Evolutionary conservation across 257 asterid species (phyloP).

Genomic region (Misopates orontium): DNA sequence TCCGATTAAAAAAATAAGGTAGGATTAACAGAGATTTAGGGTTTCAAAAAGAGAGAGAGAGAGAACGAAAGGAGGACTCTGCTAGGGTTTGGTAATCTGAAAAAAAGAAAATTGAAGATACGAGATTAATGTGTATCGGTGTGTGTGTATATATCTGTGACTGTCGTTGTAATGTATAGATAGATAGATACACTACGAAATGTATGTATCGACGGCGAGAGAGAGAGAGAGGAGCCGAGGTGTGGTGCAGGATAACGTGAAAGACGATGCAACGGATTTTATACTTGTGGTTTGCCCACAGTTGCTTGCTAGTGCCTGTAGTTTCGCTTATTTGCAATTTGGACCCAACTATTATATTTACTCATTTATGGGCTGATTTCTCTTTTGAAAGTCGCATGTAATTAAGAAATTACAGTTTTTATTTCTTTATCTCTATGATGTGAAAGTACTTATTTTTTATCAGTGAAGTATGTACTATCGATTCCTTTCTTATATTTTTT

Average conservation of each 20-base stretch:
- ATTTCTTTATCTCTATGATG: background rate
- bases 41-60: conserved; percentile 21
- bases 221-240: background rate
- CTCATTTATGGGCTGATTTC: no score
- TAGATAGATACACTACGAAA: conserved; percentile 2
- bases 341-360: background rate
- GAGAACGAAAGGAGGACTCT: conserved; percentile 21
- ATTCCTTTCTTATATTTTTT: no score
- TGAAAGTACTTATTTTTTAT: no score
- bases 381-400: background rate
- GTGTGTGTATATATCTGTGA: background rate
- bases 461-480: no score
- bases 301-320: conserved; percentile 19
- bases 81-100: conserved; percentile 33
- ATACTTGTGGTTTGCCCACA: conserved; percentile 13
- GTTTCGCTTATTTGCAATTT: conserved; percentile 13
- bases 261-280: conserved; percentile 4
- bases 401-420: background rate
- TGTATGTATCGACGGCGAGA: background rate
- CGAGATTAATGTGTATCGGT: no score
- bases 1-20: background rate
- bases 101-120: no score
- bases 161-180: no score
- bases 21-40: conserved; percentile 29
- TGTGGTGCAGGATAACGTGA: conserved; percentile 28